Percentiles rank a stretch among this genome's conserved stretches.
phyloP scores from a whole-genome alignment of 345 rosid genomes.

The Aquilaria sinensis region DNA sequence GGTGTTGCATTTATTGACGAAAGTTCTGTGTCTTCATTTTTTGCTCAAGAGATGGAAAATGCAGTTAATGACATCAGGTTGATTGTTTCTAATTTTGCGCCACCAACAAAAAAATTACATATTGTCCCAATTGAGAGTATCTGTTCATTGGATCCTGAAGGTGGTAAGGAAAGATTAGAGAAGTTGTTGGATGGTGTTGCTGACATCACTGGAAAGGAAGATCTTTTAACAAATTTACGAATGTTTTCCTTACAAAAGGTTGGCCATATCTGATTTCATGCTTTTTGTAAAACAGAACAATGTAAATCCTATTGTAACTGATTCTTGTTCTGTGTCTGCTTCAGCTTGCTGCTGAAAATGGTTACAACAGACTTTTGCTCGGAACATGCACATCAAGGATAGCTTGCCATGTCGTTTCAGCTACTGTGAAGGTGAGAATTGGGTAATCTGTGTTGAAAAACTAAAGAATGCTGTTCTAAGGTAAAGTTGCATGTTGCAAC shows the following conservation, averaged over 20 bases:
- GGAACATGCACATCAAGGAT: conserved; percentile 84
- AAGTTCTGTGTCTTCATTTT: conserved; percentile 28
- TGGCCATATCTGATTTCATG: not conserved
- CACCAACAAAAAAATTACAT: conserved; percentile 61
- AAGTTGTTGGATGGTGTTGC: conserved; percentile 43
- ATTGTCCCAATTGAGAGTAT: conserved; percentile 52
- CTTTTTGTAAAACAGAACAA: not conserved
- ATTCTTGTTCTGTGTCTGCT: conserved; percentile 10
- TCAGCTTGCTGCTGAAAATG: conserved; percentile 69
- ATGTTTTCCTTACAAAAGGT: conserved; percentile 84
- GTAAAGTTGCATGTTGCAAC: not conserved
- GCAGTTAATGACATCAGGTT: conserved; percentile 41
- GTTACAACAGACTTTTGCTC: conserved; percentile 63
- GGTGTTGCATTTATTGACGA: conserved; percentile 87
- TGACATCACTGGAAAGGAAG: conserved; percentile 83
- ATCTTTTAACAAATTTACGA: conserved; percentile 56
- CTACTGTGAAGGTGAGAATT: conserved; percentile 73
- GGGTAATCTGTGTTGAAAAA: not conserved
- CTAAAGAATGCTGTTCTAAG: not conserved
- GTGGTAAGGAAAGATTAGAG: conserved; percentile 41
- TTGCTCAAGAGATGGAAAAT: conserved; percentile 20
- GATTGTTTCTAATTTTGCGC: conserved; percentile 39
- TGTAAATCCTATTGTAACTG: not conserved
- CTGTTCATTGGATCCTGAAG: conserved; percentile 35
- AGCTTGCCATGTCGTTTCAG: conserved; percentile 80